These are phyloP conservation scores for Fagopyrum tataricum DNA, from an alignment of 148 eudicot species.

Conservation along the genomic window DNA sequence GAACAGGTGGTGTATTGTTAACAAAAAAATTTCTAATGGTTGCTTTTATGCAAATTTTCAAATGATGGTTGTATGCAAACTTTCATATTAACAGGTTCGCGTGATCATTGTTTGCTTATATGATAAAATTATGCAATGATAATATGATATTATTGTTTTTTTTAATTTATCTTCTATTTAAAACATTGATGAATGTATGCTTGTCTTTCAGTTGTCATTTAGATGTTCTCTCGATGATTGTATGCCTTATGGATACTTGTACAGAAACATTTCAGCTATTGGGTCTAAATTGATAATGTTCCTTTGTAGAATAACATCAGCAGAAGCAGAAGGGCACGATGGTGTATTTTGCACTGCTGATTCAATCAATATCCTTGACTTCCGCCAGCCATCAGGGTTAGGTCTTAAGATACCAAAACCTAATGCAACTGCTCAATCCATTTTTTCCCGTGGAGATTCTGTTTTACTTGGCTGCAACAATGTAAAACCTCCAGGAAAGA, in stretches of 20 bases:
- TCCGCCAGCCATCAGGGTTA: slow-evolving; percentile 82
- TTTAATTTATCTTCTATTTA: not conserved
- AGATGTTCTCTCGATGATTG: not conserved
- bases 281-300: slow-evolving; percentile 22
- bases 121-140: too few species aligned
- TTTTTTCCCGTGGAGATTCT: slow-evolving; percentile 66
- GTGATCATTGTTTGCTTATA: too few species aligned
- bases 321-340: slow-evolving; percentile 92
- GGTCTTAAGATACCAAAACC: slow-evolving; percentile 68
- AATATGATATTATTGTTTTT: too few species aligned
- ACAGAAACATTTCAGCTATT: not conserved
- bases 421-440: slow-evolving; percentile 41
- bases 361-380: slow-evolving; percentile 66
- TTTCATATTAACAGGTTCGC: too few species aligned
- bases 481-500: slow-evolving; percentile 36
- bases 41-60: too few species aligned
- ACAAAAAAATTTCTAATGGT: too few species aligned
- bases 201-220: not conserved
- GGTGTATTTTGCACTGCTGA: slow-evolving; percentile 86
- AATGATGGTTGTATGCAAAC: too few species aligned
- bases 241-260: not conserved
- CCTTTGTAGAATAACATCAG: slow-evolving; percentile 58
- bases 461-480: slow-evolving; percentile 63
- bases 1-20: too few species aligned
- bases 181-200: not conserved